Evolutionary conservation across 2,329 filamentous ascomycete genomes (phyloP), one percentile per base, ranked within the genome.

Genomic region (Fusarium chlamydosporum): DNA sequence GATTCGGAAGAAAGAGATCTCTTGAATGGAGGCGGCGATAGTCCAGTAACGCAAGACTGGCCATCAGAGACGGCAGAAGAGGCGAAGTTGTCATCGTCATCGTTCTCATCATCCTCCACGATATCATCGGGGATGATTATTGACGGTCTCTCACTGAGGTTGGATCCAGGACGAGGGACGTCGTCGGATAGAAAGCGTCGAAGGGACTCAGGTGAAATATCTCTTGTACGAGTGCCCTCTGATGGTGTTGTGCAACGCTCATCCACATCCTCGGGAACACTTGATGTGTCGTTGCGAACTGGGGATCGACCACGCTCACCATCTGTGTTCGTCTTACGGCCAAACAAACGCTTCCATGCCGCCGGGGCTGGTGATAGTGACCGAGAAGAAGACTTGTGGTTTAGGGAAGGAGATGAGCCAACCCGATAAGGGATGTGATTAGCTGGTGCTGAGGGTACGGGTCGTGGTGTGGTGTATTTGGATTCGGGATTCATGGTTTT

Each of bases 401-500:
- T 69, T 46, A 76, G 68, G 38, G 75, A 65, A 16, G 78, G 78
- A 41, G 78, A 77, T 16, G 78, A 77, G 48, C 70, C 72, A 34
- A 78, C 70, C 18, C 75, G 76, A 33, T 71, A 70, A 29, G 68
- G 50, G 12, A 68, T 35, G 41, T 69, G 60, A 33, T 73, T 72
- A 27, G 58, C 33, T 15, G 64, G 46, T 11, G 60, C 53, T 16
- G 82, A 81, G 3, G 84, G 81, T 20, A 85, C 84, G 23, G 88
- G 87, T 54, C 89, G 85, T 12, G 91, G 92, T 33, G 90, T 88
- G 71, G 88, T 83, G 76, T 89, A 96, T 75, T 91, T 93, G 80
- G 93, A 91, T 31, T 86, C 83, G 0, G 93, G 93, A 72, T 95
- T 87, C 86, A 94, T 91, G 2, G 92, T 96, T 76, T 88, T 91